phyloP scores from a whole-genome alignment of 208 protist species.

The Novymonas esmeraldas region DNA sequence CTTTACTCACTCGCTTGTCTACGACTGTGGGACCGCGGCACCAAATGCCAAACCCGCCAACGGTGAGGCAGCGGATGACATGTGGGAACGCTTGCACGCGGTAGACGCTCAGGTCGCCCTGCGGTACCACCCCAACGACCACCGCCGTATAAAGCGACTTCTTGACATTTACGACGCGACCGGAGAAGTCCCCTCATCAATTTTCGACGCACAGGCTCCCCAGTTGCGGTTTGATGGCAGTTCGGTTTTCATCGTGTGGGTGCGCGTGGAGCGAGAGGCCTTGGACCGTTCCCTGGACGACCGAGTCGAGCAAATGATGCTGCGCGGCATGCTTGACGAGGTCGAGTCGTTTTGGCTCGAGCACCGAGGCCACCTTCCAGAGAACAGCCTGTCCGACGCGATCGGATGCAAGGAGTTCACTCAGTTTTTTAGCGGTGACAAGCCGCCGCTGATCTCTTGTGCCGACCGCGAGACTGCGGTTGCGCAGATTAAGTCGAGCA shows the following conservation, averaged over 20 bases:
- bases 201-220: conserved; percentile 34
- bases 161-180: conserved; percentile 74
- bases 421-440: conserved; percentile 13
- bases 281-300: conserved; percentile 55
- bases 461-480: conserved; percentile 29
- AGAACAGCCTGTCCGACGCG: conserved; percentile 43
- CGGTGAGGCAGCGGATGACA: conserved; percentile 6
- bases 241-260: conserved; percentile 75
- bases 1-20: conserved; percentile 59
- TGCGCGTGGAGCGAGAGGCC: conserved; percentile 31
- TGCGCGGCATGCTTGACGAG: conserved; percentile 70
- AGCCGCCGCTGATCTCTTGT: conserved; percentile 2
- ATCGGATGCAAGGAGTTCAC: conserved; percentile 86
- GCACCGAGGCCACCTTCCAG: conserved; percentile 10
- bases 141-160: conserved; percentile 70
- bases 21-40: background rate
- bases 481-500: conserved; percentile 72
- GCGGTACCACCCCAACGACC: conserved; percentile 87
- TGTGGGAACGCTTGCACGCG: conserved; percentile 60
- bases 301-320: conserved; percentile 85
- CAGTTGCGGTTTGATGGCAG: conserved; percentile 43
- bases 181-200: conserved; percentile 51
- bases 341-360: conserved; percentile 36
- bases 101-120: conserved; percentile 72
- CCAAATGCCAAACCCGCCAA: conserved; percentile 2